A percentile compares a stretch with the other conserved stretches of the same genome.
These are phyloP conservation scores for Guyanaporus albipodus DNA, from an alignment of 768 basidiomycete genomes.

Conservation along the genomic window DNA sequence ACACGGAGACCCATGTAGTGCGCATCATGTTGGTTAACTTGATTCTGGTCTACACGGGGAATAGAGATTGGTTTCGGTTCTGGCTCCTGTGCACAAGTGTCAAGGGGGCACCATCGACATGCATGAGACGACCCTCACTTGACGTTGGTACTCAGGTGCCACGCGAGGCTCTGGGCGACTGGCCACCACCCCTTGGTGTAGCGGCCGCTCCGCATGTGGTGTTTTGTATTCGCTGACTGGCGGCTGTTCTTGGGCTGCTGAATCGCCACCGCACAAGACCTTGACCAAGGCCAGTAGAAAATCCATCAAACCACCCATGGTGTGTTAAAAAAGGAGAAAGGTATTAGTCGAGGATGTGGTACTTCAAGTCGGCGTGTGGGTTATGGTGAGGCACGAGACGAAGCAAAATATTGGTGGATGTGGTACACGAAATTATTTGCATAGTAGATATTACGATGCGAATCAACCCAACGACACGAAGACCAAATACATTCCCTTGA, in stretches of 20 bases:
- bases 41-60: constrained; percentile 36
- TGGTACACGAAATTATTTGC: constrained; percentile 11
- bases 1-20: constrained; percentile 69
- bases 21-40: constrained; percentile 63
- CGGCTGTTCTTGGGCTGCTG: constrained; percentile 12
- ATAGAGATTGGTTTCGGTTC: constrained; percentile 13
- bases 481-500: constrained; percentile 27
- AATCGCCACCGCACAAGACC: constrained; percentile 23
- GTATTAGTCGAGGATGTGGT: no score
- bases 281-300: constrained; percentile 22
- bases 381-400: no score
- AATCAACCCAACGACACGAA: constrained; percentile 25
- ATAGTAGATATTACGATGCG: constrained; percentile 4
- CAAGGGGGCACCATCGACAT: not conserved
- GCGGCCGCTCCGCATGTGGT: constrained; percentile 10
- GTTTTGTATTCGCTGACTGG: constrained; percentile 3
- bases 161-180: constrained; percentile 1
- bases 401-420: constrained; percentile 1
- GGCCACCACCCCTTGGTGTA: not conserved
- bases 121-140: constrained; percentile 12
- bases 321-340: no score
- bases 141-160: constrained; percentile 4
- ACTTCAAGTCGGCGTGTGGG: no score
- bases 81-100: constrained; percentile 13
- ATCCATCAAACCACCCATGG: constrained; percentile 27